These are phyloP conservation scores for Casuarina equisetifolia DNA, from an alignment of 306 rosid genomes.

Conservation along the genomic window DNA sequence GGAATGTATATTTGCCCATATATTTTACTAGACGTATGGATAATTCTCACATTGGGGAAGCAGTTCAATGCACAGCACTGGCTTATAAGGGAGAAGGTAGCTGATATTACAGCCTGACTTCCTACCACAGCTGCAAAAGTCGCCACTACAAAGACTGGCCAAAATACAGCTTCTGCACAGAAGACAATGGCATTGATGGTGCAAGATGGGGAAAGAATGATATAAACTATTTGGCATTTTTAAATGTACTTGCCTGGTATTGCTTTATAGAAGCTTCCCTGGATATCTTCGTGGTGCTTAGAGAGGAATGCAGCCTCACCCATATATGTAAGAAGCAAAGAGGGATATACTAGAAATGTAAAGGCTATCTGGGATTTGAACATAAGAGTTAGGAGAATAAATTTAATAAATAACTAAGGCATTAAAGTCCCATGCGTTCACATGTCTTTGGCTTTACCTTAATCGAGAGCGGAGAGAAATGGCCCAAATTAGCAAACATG, in stretches of 20 bases:
- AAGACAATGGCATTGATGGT: neutral
- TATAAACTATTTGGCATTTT: slow-evolving; percentile 3
- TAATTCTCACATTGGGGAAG: slow-evolving; percentile 61
- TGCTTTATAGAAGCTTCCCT: slow-evolving; percentile 71
- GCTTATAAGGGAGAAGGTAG: slow-evolving; percentile 68
- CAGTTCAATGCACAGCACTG: slow-evolving; percentile 70
- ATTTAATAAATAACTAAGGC: neutral
- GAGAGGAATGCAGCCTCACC: slow-evolving; percentile 88
- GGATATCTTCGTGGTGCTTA: slow-evolving; percentile 63
- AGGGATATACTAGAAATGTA: slow-evolving; percentile 66
- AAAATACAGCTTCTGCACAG: slow-evolving; percentile 64
- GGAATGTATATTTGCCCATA: slow-evolving; percentile 80
- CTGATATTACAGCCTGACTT: slow-evolving; percentile 76
- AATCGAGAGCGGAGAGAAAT: slow-evolving; percentile 77
- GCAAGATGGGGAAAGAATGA: neutral
- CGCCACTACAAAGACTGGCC: slow-evolving; percentile 78
- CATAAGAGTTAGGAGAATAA: slow-evolving; percentile 4
- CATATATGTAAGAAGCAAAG: slow-evolving; percentile 66
- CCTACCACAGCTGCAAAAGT: slow-evolving; percentile 63
- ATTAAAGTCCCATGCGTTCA: neutral
- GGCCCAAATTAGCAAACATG: slow-evolving; percentile 86
- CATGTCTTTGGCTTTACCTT: slow-evolving; percentile 48
- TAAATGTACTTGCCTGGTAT: slow-evolving; percentile 60
- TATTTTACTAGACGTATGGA: slow-evolving; percentile 64
- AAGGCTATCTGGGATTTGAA: slow-evolving; percentile 66